phyloP scores from a whole-genome alignment of 2,329 filamentous ascomycete genomes.

The Hansfordia pulvinata region DNA sequence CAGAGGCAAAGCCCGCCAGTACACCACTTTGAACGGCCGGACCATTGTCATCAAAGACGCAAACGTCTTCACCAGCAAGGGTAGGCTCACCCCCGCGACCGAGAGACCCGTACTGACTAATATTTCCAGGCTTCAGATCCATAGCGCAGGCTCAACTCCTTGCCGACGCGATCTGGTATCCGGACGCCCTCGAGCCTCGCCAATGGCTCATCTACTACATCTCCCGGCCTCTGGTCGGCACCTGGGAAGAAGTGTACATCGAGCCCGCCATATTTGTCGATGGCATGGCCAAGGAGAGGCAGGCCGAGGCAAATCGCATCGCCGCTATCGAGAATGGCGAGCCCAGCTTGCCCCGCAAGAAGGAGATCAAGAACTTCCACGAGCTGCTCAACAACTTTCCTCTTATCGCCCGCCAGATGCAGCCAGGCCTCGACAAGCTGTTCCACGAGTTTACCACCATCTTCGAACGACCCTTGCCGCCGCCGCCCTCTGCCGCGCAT shows the following conservation, averaged over 20 bases:
- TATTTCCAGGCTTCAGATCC: slow-evolving; percentile 65
- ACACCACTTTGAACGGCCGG: slow-evolving; percentile 80
- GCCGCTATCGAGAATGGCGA: slow-evolving; percentile 26
- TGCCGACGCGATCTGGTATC: slow-evolving; percentile 75
- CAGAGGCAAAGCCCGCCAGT: slow-evolving; percentile 87
- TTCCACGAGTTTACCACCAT: slow-evolving; percentile 82
- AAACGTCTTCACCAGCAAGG: slow-evolving; percentile 92
- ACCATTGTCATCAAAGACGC: slow-evolving; percentile 92
- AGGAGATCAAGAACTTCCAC: slow-evolving; percentile 81
- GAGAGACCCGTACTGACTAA: slow-evolving; percentile 1
- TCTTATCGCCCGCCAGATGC: slow-evolving; percentile 93
- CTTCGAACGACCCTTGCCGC: slow-evolving; percentile 72
- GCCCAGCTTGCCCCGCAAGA: slow-evolving; percentile 52
- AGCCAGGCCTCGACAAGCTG: slow-evolving; percentile 74
- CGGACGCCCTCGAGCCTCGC: slow-evolving; percentile 75
- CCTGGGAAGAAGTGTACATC: slow-evolving; percentile 64
- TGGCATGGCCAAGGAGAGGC: slow-evolving; percentile 23
- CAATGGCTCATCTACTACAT: slow-evolving; percentile 98
- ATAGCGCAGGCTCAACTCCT: slow-evolving; percentile 81
- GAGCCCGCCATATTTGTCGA: slow-evolving; percentile 46
- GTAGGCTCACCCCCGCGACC: slow-evolving; percentile 28
- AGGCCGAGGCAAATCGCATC: slow-evolving; percentile 21
- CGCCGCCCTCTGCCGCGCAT: slow-evolving; percentile 48
- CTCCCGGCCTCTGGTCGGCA: slow-evolving; percentile 72
- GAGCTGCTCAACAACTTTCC: slow-evolving; percentile 87